Base-by-base conservation (phyloP, 495 filamentous ascomycete genomes). In the Aspergillus ellipticus region DNA sequence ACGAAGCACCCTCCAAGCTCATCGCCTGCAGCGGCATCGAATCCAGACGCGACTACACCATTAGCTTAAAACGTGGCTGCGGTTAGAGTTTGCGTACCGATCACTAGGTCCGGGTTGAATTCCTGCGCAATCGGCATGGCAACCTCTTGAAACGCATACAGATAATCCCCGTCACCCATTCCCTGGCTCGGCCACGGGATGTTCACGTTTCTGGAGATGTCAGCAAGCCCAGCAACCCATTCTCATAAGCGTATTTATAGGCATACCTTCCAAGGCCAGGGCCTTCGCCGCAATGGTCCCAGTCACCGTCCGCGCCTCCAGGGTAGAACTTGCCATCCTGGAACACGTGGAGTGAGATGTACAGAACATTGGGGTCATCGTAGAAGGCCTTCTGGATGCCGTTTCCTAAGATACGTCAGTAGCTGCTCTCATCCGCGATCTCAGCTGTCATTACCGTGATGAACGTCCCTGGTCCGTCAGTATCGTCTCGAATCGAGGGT, bases 361-460 rank as follows among this genome's bases (percentile, higher is more conserved):
- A 99, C 0, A 99, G 81, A 26, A 97, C 84, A 63, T 96, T 96
- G 0, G 94, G 94, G 65, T 97, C 90, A 21, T 90, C 78, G 66
- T 97, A 96, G 59, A 97, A 96, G 42, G 92, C 89, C 58, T 94
- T 89, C 59, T 99, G 94, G n/a, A 96, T 89, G 11, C 94, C 94
- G 65, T 99, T 98, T 55, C 94, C 92, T 79, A 49, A 28, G 16
- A n/a, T 21, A 41, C 51, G 43, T 77, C 19, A 71, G 65, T 52
- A 42, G 19, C 6, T n/a, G 6, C 4, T 20, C 9, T 19, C 2
- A 22, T 43, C 48, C 4, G 16, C 22, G 10, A 43, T 6, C 33
- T 22, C 19, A 16, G 6, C 11, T 41, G 42, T 24, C 22, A 6
- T 51, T 75, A 83, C 81, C 82, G 63, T 85, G 82, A 66, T 85